Evolutionary conservation across 352 stramenopile species (phyloP), one percentile per base, ranked within the genome.

Genomic region (Plasmopara viticola): DNA sequence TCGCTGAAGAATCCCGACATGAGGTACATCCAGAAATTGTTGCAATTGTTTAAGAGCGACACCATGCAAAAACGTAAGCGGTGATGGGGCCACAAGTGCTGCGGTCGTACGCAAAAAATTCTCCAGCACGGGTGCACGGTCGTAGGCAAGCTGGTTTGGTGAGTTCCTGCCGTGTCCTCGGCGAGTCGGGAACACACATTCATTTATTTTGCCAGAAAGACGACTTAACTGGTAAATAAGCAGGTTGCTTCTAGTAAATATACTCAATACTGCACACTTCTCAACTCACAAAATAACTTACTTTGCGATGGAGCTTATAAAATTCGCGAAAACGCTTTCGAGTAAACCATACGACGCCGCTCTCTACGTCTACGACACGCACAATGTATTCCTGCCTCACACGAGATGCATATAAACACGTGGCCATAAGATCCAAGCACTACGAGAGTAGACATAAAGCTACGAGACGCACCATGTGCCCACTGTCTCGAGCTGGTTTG

Each of bases 321-420:
- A 94, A 60, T 33, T 94, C 83, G 39, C 82, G 82, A 45, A 90
- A 91, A 20, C 83, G 68, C 56, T 90, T 90, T 31, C 74, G 71
- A 1, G 78, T 90, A 54, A 91, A 88, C 76, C 82, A 90, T 5
- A 94, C 77, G 14, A 94, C 79, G 8, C 83, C 83, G 68, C 71
- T 91, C 60, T 94, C 83, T 14, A 94, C 60, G 61, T 94, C 83
- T 29, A 90, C 81, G 9, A 90, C 80, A 51, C 83, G 80, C 44
- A 94, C 83, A 57, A 89, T 74, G 59, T 94, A 94, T 53, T 91
- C 83, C 83, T 93, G 46, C 3, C 48, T 10, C 13, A 54, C 55
- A 25, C 30, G 18, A 46, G 30, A 15, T 13, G 18, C n/a, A 45
- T 48, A 6, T 37, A 42, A 17, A 48, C 30, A n/a, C 31, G 46